Evolutionary conservation across 805 yeast genomes (phyloP), one percentile per base, ranked within the genome.

Genomic region (Kazachstania taianensis): DNA sequence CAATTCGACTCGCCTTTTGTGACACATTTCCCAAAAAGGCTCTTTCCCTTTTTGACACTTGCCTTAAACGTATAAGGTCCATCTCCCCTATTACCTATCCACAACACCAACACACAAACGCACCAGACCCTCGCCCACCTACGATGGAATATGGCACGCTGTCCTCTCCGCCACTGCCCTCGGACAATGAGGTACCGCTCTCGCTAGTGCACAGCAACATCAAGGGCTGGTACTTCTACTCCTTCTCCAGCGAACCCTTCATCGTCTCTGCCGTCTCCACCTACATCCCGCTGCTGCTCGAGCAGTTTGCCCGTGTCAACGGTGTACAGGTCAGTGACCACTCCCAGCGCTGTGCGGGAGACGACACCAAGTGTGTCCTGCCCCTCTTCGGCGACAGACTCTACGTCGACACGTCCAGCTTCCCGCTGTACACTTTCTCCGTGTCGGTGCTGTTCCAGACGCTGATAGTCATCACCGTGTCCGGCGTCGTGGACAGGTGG

Each of bases 221-320:
- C 2, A 45, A 65, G 24, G 89, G 87, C 4, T 73, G 87, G 87
- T 75, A 75, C 50, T 61, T 77, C 5, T 78, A 75, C 44, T 65
- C 78, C 2, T 77, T 81, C 70, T 86, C 87, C 1, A 73, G 82
- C 15, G 94, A 81, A 53, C 92, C 92, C 0, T 82, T 81, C 50
- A 69, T 80, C 4, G 92, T 81, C 6, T 75, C 83, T 27, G 86
- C 81, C 2, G 79, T 82, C 5, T 79, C 87, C 0, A 80, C 89
- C 0, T 82, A 79, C 52, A 78, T 81, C 5, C 92, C 92, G 0
- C 57, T 82, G 13, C 54, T 81, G 5, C 57, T 81, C 20, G 86
- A 81, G 42, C 80, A 77, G 46, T 67, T 77, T 41, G 94, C 87
- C 0, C 65, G 86, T 16, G 73, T 70, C 30, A 81, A 78, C 50